These are phyloP conservation scores for Gnomoniopsis sp. DNA, from an alignment of 2,329 filamentous ascomycete species.

Conservation along the genomic window DNA sequence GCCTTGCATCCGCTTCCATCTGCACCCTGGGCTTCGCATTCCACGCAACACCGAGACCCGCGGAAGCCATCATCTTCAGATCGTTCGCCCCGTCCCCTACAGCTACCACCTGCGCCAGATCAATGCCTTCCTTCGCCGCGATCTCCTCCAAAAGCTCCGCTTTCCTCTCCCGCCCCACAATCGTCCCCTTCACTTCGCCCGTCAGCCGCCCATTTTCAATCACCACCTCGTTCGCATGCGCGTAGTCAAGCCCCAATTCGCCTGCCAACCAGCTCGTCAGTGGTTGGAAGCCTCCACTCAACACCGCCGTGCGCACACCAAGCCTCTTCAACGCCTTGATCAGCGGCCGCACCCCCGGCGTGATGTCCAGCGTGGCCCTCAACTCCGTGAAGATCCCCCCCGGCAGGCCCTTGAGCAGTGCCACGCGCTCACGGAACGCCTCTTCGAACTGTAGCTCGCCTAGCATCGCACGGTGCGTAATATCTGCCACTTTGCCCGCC, in stretches of 20 bases:
- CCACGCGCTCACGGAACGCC: slow-evolving; percentile 76
- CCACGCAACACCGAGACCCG: slow-evolving; percentile 76
- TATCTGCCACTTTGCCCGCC: slow-evolving; percentile 78
- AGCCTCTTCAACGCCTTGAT: slow-evolving; percentile 71
- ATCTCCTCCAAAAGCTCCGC: slow-evolving; percentile 68
- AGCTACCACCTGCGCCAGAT: slow-evolving; percentile 65
- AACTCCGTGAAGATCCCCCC: slow-evolving; percentile 76
- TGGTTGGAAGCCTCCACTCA: slow-evolving; percentile 90
- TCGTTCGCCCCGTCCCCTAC: slow-evolving; percentile 84
- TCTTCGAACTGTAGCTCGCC: slow-evolving; percentile 90
- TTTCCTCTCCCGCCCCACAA: slow-evolving; percentile 76
- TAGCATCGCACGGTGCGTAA: slow-evolving; percentile 92
- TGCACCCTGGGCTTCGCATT: slow-evolving; percentile 83
- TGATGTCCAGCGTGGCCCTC: slow-evolving; percentile 72
- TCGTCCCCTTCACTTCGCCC: slow-evolving; percentile 67
- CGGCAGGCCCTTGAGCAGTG: slow-evolving; percentile 76
- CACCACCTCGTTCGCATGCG: slow-evolving; percentile 80
- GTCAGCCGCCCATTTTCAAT: slow-evolving; percentile 62
- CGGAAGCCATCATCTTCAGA: slow-evolving; percentile 72
- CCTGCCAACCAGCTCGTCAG: slow-evolving; percentile 82
- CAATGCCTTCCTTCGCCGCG: slow-evolving; percentile 62
- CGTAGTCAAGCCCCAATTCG: slow-evolving; percentile 81
- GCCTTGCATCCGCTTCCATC: slow-evolving; percentile 66
- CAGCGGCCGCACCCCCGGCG: slow-evolving; percentile 73
- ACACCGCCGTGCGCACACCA: slow-evolving; percentile 83